Evolutionary conservation across 78 protist species (phyloP).

Genomic region (Planoprotostelium fungivorum): DNA sequence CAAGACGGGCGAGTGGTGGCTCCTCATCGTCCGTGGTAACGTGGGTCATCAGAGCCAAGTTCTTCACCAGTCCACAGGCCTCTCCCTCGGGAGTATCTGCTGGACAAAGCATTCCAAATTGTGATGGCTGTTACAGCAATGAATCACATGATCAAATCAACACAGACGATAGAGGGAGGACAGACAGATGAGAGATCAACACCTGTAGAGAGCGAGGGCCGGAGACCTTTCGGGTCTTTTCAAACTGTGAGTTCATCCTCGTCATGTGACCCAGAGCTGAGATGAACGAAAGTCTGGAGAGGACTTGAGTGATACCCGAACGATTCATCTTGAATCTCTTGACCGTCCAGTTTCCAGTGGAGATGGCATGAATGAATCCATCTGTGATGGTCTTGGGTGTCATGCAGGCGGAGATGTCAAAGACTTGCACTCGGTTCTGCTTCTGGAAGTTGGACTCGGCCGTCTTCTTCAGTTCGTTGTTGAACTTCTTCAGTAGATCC

Average conservation of each 20-base stretch:
- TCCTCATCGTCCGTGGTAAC: conserved; percentile 92
- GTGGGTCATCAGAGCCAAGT: conserved; percentile 95
- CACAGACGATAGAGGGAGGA: too few species aligned
- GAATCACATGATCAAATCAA: neutral
- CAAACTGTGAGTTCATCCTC: conserved; percentile 95
- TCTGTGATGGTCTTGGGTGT: conserved; percentile 70
- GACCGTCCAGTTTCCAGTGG: conserved; percentile 98
- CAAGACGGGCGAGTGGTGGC: conserved; percentile 48
- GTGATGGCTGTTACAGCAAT: conserved; percentile 86
- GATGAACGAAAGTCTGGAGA: conserved; percentile 94
- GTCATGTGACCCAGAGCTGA: conserved; percentile 98
- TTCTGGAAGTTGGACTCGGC: conserved; percentile 74
- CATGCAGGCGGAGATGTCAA: conserved; percentile 50
- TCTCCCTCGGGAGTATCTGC: conserved; percentile 99
- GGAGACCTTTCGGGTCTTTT: conserved; percentile 96
- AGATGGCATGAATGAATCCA: conserved; percentile 88
- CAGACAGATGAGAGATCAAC: neutral
- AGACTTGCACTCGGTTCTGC: conserved; percentile 53
- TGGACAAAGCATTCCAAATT: conserved; percentile 99
- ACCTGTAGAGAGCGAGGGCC: conserved; percentile 87
- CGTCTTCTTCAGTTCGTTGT: conserved; percentile 54
- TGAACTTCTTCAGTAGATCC: conserved; percentile 92
- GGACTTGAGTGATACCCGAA: conserved; percentile 94
- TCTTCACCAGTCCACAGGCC: conserved; percentile 98
- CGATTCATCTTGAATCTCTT: conserved; percentile 95